Evolutionary conservation across 164 flowering plant species (phyloP).

Genomic region (Kingdonia uniflora): DNA sequence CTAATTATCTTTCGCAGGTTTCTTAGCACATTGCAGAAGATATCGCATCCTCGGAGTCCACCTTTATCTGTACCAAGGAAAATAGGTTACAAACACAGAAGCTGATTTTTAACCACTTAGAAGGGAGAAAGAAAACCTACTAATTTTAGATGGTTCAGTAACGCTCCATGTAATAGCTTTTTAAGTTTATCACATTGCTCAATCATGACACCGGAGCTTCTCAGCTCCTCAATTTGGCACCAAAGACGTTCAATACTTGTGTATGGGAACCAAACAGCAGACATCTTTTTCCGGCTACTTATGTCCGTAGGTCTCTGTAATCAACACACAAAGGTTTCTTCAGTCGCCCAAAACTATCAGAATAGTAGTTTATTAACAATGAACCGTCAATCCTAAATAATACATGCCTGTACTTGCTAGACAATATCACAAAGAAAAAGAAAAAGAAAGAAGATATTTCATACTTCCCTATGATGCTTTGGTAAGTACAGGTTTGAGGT

Average conservation of each 20-base stretch:
- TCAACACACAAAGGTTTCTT: background rate
- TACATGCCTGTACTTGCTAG: background rate
- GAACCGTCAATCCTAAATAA: background rate
- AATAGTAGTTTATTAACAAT: background rate
- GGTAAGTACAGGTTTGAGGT: too few relatives aligned
- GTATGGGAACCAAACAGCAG: constrained; percentile 88
- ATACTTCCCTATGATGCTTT: too few relatives aligned
- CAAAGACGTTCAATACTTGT: constrained; percentile 62
- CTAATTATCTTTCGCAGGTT: background rate
- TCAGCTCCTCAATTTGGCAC: constrained; percentile 59
- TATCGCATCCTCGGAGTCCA: constrained; percentile 56
- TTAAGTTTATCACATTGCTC: constrained; percentile 71
- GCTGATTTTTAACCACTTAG: background rate
- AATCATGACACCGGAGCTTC: constrained; percentile 48
- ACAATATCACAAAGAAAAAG: background rate
- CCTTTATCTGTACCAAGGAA: constrained; percentile 36
- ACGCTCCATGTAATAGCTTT: constrained; percentile 45
- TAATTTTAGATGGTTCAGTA: constrained; percentile 57
- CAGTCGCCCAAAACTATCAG: background rate
- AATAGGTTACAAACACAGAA: background rate
- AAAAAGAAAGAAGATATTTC: background rate
- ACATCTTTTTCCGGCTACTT: constrained; percentile 61
- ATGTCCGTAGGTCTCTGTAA: constrained; percentile 68
- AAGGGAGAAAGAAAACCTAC: constrained; percentile 22
- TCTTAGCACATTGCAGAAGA: constrained; percentile 18